These are phyloP conservation scores for Haplosporangium gracile DNA, from an alignment of 192 early-diverging fungal species.

Conservation along the genomic window DNA sequence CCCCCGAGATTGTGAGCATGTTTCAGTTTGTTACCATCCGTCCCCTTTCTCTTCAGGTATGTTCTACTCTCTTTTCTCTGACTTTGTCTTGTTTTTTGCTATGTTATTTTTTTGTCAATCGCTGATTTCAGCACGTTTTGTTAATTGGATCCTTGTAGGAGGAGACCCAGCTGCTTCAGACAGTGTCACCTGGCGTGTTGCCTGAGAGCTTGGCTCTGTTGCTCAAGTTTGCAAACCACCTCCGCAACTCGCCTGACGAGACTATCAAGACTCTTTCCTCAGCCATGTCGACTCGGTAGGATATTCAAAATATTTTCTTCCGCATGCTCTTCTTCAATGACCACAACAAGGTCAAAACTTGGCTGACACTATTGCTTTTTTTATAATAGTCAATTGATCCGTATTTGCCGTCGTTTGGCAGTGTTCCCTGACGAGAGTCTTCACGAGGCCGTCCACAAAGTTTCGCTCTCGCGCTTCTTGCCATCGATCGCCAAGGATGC, in stretches of 20 bases:
- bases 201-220: conserved; percentile 56
- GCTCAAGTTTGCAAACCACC: conserved; percentile 70
- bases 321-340: not conserved
- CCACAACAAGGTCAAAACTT: not conserved
- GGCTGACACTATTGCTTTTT: not conserved
- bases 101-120: not conserved
- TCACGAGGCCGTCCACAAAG: conserved; percentile 72
- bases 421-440: conserved; percentile 74
- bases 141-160: conserved; percentile 34
- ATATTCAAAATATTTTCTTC: not conserved
- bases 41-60: conserved; percentile 60
- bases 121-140: not conserved
- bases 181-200: conserved; percentile 66
- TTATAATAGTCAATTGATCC: conserved; percentile 74
- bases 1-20: conserved; percentile 77
- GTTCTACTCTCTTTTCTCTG: not conserved
- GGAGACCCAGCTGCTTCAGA: conserved; percentile 63
- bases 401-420: conserved; percentile 75
- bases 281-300: conserved; percentile 75
- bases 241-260: conserved; percentile 71
- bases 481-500: conserved; percentile 76
- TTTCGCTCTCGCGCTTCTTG: conserved; percentile 78
- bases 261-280: conserved; percentile 68
- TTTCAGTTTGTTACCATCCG: conserved; percentile 79
- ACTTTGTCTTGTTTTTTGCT: not conserved